Evolutionary conservation across 1,284 basidiomycete species (phyloP).

Genomic region (Afroboletus lepidellus): DNA sequence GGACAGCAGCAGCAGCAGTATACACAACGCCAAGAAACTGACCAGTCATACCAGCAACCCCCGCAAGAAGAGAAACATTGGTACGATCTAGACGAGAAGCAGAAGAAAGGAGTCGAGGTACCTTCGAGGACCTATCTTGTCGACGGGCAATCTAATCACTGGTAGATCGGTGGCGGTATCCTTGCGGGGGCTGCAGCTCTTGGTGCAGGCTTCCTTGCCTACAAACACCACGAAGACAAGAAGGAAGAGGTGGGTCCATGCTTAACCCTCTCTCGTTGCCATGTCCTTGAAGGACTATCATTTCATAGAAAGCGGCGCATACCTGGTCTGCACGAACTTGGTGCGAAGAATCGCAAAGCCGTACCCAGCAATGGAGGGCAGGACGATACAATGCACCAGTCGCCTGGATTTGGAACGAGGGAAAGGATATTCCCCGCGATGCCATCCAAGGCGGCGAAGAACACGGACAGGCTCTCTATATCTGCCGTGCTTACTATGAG

Average conservation of each 20-base stretch:
- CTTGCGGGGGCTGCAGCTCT: constrained; percentile 50
- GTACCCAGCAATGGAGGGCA: constrained; percentile 48
- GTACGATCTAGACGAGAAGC: constrained; percentile 52
- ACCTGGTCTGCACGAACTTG: constrained; percentile 54
- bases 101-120: constrained; percentile 62
- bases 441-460: constrained; percentile 61
- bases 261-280: background rate
- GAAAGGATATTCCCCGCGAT: constrained; percentile 54
- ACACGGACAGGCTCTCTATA: constrained; percentile 49
- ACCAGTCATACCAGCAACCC: constrained; percentile 38
- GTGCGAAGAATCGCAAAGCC: constrained; percentile 54
- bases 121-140: background rate
- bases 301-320: constrained; percentile 47
- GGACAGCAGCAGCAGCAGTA: constrained; percentile 33
- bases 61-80: constrained; percentile 54
- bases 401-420: constrained; percentile 61
- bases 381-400: constrained; percentile 47
- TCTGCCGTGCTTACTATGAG: constrained; percentile 59
- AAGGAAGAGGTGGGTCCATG: constrained; percentile 50
- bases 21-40: constrained; percentile 23
- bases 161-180: constrained; percentile 64
- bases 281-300: background rate
- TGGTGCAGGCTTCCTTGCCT: constrained; percentile 52
- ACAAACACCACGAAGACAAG: constrained; percentile 54
- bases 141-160: constrained; percentile 4